phyloP scores from a whole-genome alignment of 768 basidiomycete genomes.

The Rhizopogon vinicolor region DNA sequence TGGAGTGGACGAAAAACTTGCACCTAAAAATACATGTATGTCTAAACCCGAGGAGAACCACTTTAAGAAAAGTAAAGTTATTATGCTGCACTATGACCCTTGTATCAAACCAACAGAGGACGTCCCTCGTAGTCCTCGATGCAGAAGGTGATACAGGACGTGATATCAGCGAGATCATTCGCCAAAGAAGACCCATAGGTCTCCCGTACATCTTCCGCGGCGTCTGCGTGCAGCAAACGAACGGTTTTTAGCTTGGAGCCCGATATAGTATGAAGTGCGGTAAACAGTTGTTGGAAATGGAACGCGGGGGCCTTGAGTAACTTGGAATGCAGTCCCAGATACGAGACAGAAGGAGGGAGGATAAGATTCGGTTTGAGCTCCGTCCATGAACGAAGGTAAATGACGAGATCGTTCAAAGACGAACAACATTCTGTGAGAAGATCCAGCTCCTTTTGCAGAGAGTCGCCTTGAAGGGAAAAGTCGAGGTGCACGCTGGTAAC shows the following conservation, averaged over 20 bases:
- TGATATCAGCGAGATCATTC: conserved; percentile 7
- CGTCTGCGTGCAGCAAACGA: conserved; percentile 14
- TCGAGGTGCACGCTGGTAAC: conserved; percentile 23
- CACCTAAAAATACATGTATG: neutral
- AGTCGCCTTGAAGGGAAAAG: conserved; percentile 19
- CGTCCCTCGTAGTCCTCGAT: conserved; percentile 20
- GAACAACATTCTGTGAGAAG: conserved; percentile 20
- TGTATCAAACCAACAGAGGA: conserved; percentile 10
- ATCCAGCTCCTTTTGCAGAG: conserved; percentile 20
- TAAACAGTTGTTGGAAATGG: conserved; percentile 14
- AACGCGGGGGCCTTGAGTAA: conserved; percentile 6
- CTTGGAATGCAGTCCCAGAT: conserved; percentile 19
- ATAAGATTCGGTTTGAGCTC: conserved; percentile 15
- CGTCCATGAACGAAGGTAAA: conserved; percentile 20
- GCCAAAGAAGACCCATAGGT: neutral
- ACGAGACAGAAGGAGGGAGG: conserved; percentile 20
- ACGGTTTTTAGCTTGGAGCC: conserved; percentile 15
- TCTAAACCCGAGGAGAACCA: neutral
- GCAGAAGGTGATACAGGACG: conserved; percentile 9
- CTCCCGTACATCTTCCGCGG: conserved; percentile 12
- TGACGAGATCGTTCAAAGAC: conserved; percentile 18
- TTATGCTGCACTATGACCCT: neutral
- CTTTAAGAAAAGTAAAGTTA: too few species aligned
- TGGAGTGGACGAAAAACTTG: neutral
- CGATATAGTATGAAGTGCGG: conserved; percentile 17